These are phyloP conservation scores for Lunularia cruciata DNA, from an alignment of 225 moss, liverwort and hornwort genomes.

Conservation along the genomic window DNA sequence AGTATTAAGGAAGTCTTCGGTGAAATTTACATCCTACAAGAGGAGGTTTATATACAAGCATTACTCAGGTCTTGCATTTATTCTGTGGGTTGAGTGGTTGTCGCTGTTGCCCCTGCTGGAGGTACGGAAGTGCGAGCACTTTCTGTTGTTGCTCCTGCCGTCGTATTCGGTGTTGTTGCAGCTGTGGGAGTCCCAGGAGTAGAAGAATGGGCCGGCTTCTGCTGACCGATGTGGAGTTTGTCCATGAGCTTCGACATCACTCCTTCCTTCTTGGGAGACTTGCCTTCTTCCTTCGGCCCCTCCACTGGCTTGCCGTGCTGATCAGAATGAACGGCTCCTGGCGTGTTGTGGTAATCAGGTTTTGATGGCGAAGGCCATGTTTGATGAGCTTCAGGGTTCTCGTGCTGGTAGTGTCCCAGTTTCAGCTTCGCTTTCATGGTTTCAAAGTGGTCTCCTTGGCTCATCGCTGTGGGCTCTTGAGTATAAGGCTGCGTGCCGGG, in stretches of 20 bases:
- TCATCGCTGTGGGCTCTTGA: constrained; percentile 7
- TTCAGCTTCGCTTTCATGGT: constrained; percentile 3
- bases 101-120: too few species aligned
- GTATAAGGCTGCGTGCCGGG: neutral
- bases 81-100: too few species aligned
- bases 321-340: constrained; percentile 20
- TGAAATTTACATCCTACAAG: too few species aligned
- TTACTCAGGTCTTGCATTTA: too few species aligned
- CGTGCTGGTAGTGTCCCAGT: neutral
- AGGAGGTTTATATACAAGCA: too few species aligned
- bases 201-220: neutral
- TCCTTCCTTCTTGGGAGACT: constrained; percentile 33
- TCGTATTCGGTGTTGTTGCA: neutral
- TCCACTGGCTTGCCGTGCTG: constrained; percentile 32
- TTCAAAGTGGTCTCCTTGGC: constrained; percentile 4
- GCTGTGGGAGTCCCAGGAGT: neutral
- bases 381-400: neutral
- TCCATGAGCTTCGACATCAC: constrained; percentile 39
- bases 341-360: constrained; percentile 10
- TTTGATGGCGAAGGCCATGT: constrained; percentile 32
- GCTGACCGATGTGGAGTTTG: constrained; percentile 29
- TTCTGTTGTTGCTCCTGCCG: too few species aligned
- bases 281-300: constrained; percentile 32
- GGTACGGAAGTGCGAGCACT: too few species aligned
- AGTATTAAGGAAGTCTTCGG: too few species aligned